Evolutionary conservation across 441 rosid genomes (phyloP), one percentile per base, ranked within the genome.

Genomic region (Arabidopsis lyrata): DNA sequence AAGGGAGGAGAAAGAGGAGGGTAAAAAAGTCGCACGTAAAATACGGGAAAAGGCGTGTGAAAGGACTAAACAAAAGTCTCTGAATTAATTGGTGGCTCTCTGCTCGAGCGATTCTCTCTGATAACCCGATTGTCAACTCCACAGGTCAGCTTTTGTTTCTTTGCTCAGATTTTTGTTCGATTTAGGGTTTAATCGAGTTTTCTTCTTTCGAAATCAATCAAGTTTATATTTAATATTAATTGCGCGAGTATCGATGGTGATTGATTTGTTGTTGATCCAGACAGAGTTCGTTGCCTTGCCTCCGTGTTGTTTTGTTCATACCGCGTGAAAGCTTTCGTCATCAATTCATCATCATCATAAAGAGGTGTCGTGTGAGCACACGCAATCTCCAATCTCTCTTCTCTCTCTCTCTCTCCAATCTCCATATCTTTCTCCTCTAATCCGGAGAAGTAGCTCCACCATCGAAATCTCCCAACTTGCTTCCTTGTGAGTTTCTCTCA

Each of bases 261-360:
- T 77, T 71, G 73, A 72, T 66, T 72, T 35, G 77, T 72, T 35
- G 77, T 77, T 72, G 77, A 72, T 72, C 73, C 3, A 76, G 71
- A 76, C 72, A 63, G 75, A 76, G 76, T 76, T 76, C 67, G 76
- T 76, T 70, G 70, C 54, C 62, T 11, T 47, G 22, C 22, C 22
- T 11, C 10, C 68, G 78, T 60, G 63, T 74, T 67, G 68, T 61
- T 68, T n/a, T 49, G 35, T 34, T 75, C 50, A 59, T 45, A 31
- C 47, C 50, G 76, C 80, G 80, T 77, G 67, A 63, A 35, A 72
- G 77, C 77, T 77, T 66, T 72, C 95, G 95, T 87, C 82, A 90
- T 84, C 92, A 82, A 54, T 68, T 77, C 75, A 80, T 84, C 81
- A 72, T 82, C 31, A 29, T 29, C 27, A 24, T 24, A 29, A 29